A percentile compares a stretch with the other conserved stretches of the same genome.
These are phyloP conservation scores for Monosporascus sp. DNA, from an alignment of 2,329 filamentous ascomycete genomes.

Conservation along the genomic window DNA sequence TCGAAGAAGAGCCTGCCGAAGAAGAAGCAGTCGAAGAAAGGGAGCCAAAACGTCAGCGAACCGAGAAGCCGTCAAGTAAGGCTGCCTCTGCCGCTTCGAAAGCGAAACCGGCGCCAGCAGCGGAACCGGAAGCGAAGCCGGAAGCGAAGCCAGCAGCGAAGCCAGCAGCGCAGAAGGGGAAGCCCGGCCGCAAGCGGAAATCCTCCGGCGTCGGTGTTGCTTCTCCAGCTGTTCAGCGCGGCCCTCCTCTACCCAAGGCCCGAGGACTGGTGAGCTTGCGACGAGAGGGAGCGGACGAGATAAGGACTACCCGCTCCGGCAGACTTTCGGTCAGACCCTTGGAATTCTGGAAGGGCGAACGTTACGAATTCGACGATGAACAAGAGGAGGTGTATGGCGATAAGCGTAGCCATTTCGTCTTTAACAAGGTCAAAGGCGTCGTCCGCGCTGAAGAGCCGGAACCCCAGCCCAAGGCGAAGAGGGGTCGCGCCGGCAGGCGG, in stretches of 20 bases:
- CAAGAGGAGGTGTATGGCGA: slow-evolving; percentile 42
- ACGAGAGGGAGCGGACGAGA: slow-evolving; percentile 42
- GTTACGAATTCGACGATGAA: slow-evolving; percentile 61
- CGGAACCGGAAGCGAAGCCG: slow-evolving; percentile 12
- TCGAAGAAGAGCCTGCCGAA: slow-evolving; percentile 8
- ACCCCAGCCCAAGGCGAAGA: slow-evolving; percentile 20
- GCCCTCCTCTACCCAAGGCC: slow-evolving; percentile 49
- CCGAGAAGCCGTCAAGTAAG: slow-evolving; percentile 14
- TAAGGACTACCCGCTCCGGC: slow-evolving; percentile 65
- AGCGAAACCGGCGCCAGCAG: slow-evolving; percentile 14
- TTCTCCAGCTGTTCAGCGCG: slow-evolving; percentile 43
- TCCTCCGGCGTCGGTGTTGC: slow-evolving; percentile 39
- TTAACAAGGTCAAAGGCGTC: slow-evolving; percentile 70
- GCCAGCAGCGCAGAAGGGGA: slow-evolving; percentile 22
- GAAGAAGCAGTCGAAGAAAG: slow-evolving; percentile 14
- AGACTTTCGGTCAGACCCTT: slow-evolving; percentile 73
- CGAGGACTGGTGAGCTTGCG: slow-evolving; percentile 50
- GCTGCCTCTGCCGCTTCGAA: slow-evolving; percentile 14
- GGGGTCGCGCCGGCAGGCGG: slow-evolving; percentile 14
- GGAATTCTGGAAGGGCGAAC: slow-evolving; percentile 83
- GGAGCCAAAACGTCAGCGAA: slow-evolving; percentile 20
- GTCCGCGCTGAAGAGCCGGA: slow-evolving; percentile 64
- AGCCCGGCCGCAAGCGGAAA: slow-evolving; percentile 30
- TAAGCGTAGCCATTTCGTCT: slow-evolving; percentile 46
- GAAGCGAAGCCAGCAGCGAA: slow-evolving; percentile 11